Base-by-base conservation (phyloP, 176 grass and related monocot species). In the Rhynchospora breviuscula region DNA sequence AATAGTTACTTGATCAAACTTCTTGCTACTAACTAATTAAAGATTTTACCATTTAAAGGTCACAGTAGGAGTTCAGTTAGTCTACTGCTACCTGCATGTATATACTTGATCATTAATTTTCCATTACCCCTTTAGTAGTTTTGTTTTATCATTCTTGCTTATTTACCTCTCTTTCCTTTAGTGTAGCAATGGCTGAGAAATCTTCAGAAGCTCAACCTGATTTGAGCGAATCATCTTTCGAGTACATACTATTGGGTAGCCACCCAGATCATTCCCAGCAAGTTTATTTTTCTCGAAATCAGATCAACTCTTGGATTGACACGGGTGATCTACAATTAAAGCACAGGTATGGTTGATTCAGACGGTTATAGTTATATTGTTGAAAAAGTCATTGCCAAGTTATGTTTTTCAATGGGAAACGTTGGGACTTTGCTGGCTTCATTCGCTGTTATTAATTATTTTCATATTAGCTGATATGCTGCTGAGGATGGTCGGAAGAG, bases 211-310 rank as follows among this genome's bases (percentile, higher is more conserved):
- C 86, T 59, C 88, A 89, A 84, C 26, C 88, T 9, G 3, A 51
- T 51, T 78, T 33, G 3, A 21, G 79, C 1, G 96, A 95, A 15
- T 84, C 84, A 26, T 72, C 73, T 8, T 95, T 93, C 17, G 96
- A 99, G 45, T 99, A 95, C 89, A 95, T 99, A 88, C 84, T 99
- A 46, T 88, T 99, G 43, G 96, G 94, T 82, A 90, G 79, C 84
- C 89, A 99, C 64, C 88, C 88, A 40, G 93, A 93, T 67, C 89
- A 89, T 40, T 89, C 87, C 67, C 86, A 91, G 29, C 88, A 86
- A 3, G 91, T 99, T 21, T 88, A 90, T 78, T 99, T 91, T 0
- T 83, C 80, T 31, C 88, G 86, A 25, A 91, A 89, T 80, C 91
- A 92, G 80, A 93, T 85, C 59, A 95, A 89, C 85, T 91, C 93